Evolutionary conservation across 2,329 filamentous ascomycete genomes (phyloP), one percentile per base, ranked within the genome.

Genomic region (Aspergillus brunneoviolaceus): DNA sequence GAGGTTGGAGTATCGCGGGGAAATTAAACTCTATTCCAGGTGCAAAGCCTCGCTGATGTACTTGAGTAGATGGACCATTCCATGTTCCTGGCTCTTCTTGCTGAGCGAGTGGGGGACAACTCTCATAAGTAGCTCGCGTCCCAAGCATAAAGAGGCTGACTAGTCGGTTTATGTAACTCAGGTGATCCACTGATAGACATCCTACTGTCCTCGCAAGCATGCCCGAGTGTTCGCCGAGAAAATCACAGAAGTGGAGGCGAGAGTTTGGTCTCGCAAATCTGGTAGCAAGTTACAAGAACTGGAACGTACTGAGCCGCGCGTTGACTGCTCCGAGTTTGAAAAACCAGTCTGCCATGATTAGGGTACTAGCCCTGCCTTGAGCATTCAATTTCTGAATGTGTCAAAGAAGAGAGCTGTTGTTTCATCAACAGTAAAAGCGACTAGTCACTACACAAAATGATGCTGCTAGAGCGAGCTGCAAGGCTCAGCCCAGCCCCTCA

Each of bases 211-310:
- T 42, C 39, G 16, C 16, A 19, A 45, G 39, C 25, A 60, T 29
- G 5, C 23, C 61, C 61, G 61, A 63, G 59, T 45, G 49, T 59
- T 63, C 33, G 31, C 61, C 61, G 61, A 63, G 56, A 59, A 63
- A 45, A 59, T 55, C 47, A 27, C 56, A 59, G 53, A 57, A 21
- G 56, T 59, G 61, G 59, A 49, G 49, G 45, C 39, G 11, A 56
- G 49, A n/a, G 39, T 39, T 23, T 29, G 25, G 14, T 49, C 31
- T 52, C 50, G 19, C 14, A 19, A n/a, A 45, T 19, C 39, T 45
- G 39, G 39, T 45, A 45, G 14, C 39, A 45, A 16, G 39, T 45
- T 6, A 19, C 5, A 45, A 45, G 7, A 29, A 29, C 27, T 29
- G 27, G 27, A 29, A 29, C 27, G 27, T 27, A 29, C 35, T 25